Percentiles rank a stretch among this genome's conserved stretches.
Conservation (phyloP, 179 eudicot species). For the Monotropa hypopitys region DNA sequence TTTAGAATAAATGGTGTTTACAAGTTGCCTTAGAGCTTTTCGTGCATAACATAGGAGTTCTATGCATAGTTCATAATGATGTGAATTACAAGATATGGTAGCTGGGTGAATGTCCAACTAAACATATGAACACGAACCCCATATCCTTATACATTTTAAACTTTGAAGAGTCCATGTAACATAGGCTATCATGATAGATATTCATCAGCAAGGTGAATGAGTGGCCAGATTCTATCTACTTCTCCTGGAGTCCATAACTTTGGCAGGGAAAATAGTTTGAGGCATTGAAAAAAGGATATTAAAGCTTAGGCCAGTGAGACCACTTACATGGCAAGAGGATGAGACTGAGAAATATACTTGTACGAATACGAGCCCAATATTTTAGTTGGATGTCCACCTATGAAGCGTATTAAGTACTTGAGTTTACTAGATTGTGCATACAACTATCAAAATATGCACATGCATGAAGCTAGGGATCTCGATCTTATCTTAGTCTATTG, state of each 20-base stretch:
- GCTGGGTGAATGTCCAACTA: background rate
- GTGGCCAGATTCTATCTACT: background rate
- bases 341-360: background rate
- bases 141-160: background rate
- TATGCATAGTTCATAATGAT: background rate
- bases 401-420: too few relatives aligned
- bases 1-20: background rate
- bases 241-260: background rate
- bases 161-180: background rate
- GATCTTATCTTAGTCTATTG: background rate
- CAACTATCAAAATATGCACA: too few relatives aligned
- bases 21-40: background rate
- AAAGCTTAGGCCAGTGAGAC: conserved; percentile 2
- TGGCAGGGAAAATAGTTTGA: background rate
- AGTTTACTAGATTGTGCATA: too few relatives aligned
- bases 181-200: background rate
- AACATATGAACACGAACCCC: background rate
- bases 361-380: background rate
- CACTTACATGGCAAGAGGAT: background rate
- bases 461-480: background rate
- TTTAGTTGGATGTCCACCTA: background rate
- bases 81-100: background rate
- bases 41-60: background rate
- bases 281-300: background rate
- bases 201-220: background rate